Evolutionary conservation across 2,329 filamentous ascomycete genomes (phyloP).

Genomic region (Elsinoe batatas): DNA sequence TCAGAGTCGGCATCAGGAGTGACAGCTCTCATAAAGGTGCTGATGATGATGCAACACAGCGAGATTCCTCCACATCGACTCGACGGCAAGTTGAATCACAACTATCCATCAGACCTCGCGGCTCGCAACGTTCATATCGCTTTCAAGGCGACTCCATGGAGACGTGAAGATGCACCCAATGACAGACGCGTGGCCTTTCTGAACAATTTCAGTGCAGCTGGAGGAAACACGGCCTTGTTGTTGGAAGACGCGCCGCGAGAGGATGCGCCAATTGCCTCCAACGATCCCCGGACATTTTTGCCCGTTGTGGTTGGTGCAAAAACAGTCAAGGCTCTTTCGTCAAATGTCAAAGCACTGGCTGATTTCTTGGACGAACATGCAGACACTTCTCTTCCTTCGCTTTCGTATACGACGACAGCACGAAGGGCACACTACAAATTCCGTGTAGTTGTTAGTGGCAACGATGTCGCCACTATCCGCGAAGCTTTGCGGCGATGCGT

Average conservation of each 20-base stretch:
- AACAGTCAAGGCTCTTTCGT: constrained; percentile 34
- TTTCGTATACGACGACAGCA: constrained; percentile 61
- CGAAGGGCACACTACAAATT: constrained; percentile 36
- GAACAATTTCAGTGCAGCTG: constrained; percentile 34
- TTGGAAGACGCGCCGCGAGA: constrained; percentile 46
- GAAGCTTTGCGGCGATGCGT: constrained; percentile 14
- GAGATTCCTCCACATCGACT: constrained; percentile 59
- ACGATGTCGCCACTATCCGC: constrained; percentile 24
- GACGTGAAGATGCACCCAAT: neutral
- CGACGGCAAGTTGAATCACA: constrained; percentile 52
- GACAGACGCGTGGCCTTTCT: neutral
- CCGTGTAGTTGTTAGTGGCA: constrained; percentile 26
- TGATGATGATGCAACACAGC: constrained; percentile 55
- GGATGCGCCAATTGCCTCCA: constrained; percentile 21
- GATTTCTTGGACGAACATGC: neutral
- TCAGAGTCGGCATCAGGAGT: constrained; percentile 26
- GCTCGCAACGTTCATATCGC: constrained; percentile 51
- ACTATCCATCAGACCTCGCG: constrained; percentile 47
- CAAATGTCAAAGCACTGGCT: constrained; percentile 45
- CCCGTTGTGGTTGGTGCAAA: constrained; percentile 52
- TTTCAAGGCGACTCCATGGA: constrained; percentile 30
- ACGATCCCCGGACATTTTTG: constrained; percentile 48
- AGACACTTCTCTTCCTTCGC: constrained; percentile 38
- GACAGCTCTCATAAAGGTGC: constrained; percentile 53
- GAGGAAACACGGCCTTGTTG: constrained; percentile 59